Evolutionary conservation across 2,329 filamentous ascomycete species (phyloP), one percentile per base, ranked within the genome.

Genomic region (Aureobasidium namibiae): DNA sequence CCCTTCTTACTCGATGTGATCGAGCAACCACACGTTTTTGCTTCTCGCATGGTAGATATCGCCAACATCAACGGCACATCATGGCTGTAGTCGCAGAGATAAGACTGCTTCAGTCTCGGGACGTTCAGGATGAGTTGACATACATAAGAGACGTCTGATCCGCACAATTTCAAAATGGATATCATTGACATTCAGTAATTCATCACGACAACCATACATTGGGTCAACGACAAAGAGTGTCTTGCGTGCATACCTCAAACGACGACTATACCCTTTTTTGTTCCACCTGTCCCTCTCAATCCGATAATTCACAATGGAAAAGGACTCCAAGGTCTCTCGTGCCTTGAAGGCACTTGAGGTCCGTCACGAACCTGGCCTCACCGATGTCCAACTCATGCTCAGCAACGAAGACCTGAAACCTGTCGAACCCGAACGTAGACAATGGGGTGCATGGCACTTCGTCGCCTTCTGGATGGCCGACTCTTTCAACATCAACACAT

Each of bases 381-480:
- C 86, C 8, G 85, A 81, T 54, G 82, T 86, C n/a, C 89, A 96
- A 77, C 78, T 95, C 65, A 91, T 96, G 87, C 81, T 96, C 70
- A 88, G 84, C 65, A 96, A 96, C 72, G 76, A 89, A 16, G 58
- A 68, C 60, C 56, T 67, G 50, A 68, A 69, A 60, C 72, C 84
- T 67, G 90, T 96, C 50, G 91, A 95, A 70, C 85, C 84, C 16
- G 84, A 83, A 64, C 83, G 90, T 61, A 84, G 92, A 59, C 83
- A 89, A 81, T 96, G 92, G 91, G 85, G 86, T 21, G 76, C 87
- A 33, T 90, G 88, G 84, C 95, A 95, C 73, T 96, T 91, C 70
- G 87, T 95, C 45, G 88, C 84, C 7, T 71, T 94, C 70, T 92
- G 89, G 89, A 82, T 92, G 67, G 87, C 88, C 33, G 89, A 92